Conservation (phyloP, 1,284 basidiomycete genomes). For the Gomphus bonarii region DNA sequence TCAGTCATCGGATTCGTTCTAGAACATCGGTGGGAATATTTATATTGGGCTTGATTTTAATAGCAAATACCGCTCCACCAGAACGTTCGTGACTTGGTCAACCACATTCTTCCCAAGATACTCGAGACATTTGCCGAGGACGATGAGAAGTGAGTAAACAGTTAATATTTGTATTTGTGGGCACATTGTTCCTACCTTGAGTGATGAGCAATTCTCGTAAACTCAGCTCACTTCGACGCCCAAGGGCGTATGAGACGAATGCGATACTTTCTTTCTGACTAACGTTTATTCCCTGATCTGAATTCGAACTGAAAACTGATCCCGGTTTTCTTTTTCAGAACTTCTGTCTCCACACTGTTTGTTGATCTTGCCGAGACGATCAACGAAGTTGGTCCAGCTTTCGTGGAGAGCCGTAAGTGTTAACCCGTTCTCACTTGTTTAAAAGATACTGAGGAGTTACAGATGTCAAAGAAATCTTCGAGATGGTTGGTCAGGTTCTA, state of each 20-base stretch:
- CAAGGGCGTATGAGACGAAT: conserved; percentile 49
- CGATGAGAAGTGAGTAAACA: conserved; percentile 89
- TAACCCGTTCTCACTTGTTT: neutral
- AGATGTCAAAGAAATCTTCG: conserved; percentile 77
- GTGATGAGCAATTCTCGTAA: conserved; percentile 51
- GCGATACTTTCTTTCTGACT: conserved; percentile 24
- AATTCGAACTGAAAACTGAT: neutral
- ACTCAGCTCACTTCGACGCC: conserved; percentile 86
- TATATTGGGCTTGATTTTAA: conserved; percentile 10
- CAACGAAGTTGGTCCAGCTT: conserved; percentile 81
- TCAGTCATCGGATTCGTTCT: neutral
- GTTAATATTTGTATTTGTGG: neutral
- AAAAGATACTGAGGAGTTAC: conserved; percentile 1
- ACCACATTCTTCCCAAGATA: conserved; percentile 66
- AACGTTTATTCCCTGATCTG: conserved; percentile 14
- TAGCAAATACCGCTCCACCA: conserved; percentile 52
- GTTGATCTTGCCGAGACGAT: conserved; percentile 84
- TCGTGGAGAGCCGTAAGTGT: conserved; percentile 57
- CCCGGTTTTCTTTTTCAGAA: conserved; percentile 39
- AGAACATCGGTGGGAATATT: conserved; percentile 1
- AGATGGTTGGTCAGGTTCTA: conserved; percentile 73
- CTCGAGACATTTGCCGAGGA: conserved; percentile 90
- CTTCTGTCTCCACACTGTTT: conserved; percentile 80
- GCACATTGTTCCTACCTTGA: conserved; percentile 8
- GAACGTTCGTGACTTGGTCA: conserved; percentile 77